Conservation (phyloP, 305 asterid species). For the Fraxinus baroniana region DNA sequence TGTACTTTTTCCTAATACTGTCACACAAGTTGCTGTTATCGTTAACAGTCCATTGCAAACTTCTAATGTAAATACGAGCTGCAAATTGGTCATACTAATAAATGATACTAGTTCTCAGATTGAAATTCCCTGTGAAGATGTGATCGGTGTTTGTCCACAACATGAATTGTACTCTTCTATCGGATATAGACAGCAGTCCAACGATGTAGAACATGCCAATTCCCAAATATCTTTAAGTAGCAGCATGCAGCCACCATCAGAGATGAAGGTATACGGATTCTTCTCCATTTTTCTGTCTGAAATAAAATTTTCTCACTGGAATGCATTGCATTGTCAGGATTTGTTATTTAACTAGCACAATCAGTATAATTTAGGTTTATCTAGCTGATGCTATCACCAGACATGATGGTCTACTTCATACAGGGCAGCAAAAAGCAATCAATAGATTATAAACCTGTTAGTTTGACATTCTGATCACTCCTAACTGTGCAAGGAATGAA, state of each 20-base stretch:
- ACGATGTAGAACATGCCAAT: constrained; percentile 31
- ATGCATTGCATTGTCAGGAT: background rate
- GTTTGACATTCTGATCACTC: background rate
- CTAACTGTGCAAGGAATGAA: background rate
- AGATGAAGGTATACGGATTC: constrained; percentile 53
- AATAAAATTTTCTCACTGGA: background rate
- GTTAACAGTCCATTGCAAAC: constrained; percentile 32
- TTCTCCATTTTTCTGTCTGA: constrained; percentile 20
- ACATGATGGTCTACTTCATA: background rate
- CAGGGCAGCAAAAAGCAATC: background rate
- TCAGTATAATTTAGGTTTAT: background rate
- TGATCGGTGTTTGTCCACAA: constrained; percentile 43
- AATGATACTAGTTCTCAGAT: constrained; percentile 61
- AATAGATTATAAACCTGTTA: background rate
- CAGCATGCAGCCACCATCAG: constrained; percentile 29
- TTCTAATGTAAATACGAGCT: constrained; percentile 40
- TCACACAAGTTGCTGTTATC: constrained; percentile 67
- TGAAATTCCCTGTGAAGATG: constrained; percentile 67
- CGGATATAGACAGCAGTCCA: constrained; percentile 34
- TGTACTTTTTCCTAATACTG: constrained; percentile 62
- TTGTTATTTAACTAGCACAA: background rate
- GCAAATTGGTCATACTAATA: constrained; percentile 52
- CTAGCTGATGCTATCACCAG: background rate
- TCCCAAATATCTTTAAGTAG: constrained; percentile 30
- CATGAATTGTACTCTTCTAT: constrained; percentile 36